Percentiles rank a stretch among this genome's conserved stretches.
Conservation (phyloP, 208 protist genomes). For the Tritrichomonas musculus region DNA sequence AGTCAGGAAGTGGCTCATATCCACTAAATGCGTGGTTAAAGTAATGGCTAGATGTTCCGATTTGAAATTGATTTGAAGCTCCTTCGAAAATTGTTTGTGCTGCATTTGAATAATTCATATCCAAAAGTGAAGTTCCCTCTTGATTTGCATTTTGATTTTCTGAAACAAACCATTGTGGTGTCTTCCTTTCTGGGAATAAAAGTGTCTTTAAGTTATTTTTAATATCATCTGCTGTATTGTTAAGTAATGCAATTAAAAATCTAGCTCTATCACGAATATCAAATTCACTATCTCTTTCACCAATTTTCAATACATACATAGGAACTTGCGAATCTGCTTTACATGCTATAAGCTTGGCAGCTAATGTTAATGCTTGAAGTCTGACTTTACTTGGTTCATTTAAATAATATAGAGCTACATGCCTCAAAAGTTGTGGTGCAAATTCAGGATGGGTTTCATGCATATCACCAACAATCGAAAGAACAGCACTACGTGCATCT, state of each 20-base stretch:
- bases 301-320: conserved; percentile 6
- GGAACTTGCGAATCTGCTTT: background rate
- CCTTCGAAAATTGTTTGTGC: too few relatives aligned
- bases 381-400: background rate
- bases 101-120: too few relatives aligned
- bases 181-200: background rate
- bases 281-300: background rate
- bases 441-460: conserved; percentile 13
- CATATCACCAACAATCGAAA: background rate
- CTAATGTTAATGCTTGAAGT: background rate
- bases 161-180: background rate
- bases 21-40: background rate
- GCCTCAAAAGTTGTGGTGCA: background rate
- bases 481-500: background rate
- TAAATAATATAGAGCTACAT: background rate
- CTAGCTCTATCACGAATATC: background rate
- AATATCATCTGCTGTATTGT: background rate
- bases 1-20: conserved; percentile 25
- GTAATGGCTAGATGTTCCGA: background rate
- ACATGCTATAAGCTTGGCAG: background rate
- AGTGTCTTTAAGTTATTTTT: background rate
- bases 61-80: background rate
- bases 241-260: background rate
- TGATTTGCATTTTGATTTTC: background rate
- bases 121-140: too few relatives aligned